Conservation (phyloP, 2,329 filamentous ascomycete species). For the Purpureocillium lavendulum region DNA sequence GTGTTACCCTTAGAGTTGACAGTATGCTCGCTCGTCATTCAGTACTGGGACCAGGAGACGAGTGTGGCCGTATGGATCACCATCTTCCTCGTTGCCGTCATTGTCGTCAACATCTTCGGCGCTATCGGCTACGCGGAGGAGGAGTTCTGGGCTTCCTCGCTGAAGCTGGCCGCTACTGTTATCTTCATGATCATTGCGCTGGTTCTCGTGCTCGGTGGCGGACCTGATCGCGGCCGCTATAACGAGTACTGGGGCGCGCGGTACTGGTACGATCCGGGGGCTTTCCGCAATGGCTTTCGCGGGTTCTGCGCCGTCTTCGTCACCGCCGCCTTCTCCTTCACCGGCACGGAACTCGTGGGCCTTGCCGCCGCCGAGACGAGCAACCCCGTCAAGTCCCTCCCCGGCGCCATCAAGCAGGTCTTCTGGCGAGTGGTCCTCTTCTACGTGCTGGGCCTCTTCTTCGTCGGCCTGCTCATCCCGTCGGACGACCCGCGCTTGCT, state of each 20-base stretch:
- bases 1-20: constrained; percentile 43
- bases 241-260: constrained; percentile 33
- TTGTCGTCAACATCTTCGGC: constrained; percentile 46
- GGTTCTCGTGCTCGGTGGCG: constrained; percentile 49
- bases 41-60: constrained; percentile 40
- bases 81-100: constrained; percentile 40
- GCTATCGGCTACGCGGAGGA: constrained; percentile 45
- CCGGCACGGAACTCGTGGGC: constrained; percentile 61
- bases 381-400: constrained; percentile 63
- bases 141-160: constrained; percentile 45
- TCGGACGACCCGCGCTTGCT: constrained; percentile 35
- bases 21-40: constrained; percentile 40
- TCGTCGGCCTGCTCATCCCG: constrained; percentile 36
- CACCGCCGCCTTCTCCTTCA: constrained; percentile 60
- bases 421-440: constrained; percentile 46
- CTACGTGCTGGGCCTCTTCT: constrained; percentile 40
- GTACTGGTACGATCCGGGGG: constrained; percentile 34
- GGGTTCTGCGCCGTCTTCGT: constrained; percentile 63
- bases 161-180: constrained; percentile 48
- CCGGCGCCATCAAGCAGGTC: constrained; percentile 71
- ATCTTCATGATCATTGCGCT: constrained; percentile 56
- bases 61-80: constrained; percentile 44
- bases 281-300: constrained; percentile 61
- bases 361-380: constrained; percentile 60
- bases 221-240: constrained; percentile 35